Percentiles rank a stretch among this genome's conserved stretches.
Conservation (phyloP, 1,284 basidiomycete genomes). For the Malassezia equina region DNA sequence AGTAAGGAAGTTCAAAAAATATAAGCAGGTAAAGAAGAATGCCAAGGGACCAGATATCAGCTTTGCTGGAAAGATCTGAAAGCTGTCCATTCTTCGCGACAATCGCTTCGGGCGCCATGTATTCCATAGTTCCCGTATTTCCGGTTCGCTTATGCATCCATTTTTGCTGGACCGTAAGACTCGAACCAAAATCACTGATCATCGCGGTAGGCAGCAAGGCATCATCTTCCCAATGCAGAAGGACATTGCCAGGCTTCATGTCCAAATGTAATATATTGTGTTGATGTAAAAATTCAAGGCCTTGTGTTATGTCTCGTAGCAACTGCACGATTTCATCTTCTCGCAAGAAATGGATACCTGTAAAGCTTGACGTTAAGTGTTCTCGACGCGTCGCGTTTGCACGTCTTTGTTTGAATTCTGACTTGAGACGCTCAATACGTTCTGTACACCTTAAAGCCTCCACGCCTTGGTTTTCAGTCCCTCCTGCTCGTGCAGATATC, state of each 20-base stretch:
- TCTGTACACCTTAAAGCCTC: neutral
- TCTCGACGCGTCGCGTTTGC: neutral
- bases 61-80: constrained; percentile 68
- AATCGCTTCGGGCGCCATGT: constrained; percentile 67
- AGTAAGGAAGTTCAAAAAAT: constrained; percentile 61
- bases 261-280: constrained; percentile 68
- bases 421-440: constrained; percentile 22
- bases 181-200: constrained; percentile 89
- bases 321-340: constrained; percentile 38
- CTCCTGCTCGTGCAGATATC: constrained; percentile 28
- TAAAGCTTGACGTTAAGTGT: neutral
- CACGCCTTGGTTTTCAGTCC: neutral
- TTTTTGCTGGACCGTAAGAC: constrained; percentile 47
- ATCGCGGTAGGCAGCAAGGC: constrained; percentile 64
- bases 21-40: constrained; percentile 85
- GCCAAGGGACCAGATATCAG: constrained; percentile 52
- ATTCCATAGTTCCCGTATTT: constrained; percentile 79
- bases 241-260: constrained; percentile 81
- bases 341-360: constrained; percentile 34
- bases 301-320: constrained; percentile 32
- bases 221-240: constrained; percentile 85
- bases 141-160: constrained; percentile 54
- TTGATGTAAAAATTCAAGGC: constrained; percentile 38
- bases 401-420: constrained; percentile 23
- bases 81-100: constrained; percentile 54